Evolutionary conservation across 192 early-diverging fungal genomes (phyloP), one percentile per base, ranked within the genome.

Genomic region (Funneliformis geosporum): DNA sequence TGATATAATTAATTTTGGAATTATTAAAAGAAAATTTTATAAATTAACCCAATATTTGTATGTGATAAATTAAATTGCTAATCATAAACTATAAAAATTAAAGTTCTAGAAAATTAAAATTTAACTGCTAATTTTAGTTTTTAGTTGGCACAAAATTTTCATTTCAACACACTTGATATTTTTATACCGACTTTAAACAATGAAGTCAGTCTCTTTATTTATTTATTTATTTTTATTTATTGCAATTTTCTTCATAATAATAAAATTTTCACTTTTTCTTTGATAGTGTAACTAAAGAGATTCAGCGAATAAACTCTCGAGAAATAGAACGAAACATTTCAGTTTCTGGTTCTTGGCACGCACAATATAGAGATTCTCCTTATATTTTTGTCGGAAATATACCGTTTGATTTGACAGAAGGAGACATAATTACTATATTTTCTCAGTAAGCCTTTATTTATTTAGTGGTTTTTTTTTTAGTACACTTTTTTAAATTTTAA

Each of bases 401-500:
- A 0, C 87, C 90, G 0, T 96, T 84, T 81, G 90, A 97, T 27
- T 82, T 98, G 42, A 96, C 94, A 11, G 97, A 99, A 79, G 96
- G 96, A 65, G 97, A 99, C 82, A 79, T 97, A 64, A 93, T 99
- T 46, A 91, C 92, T 80, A 90, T 98, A 43, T 95, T 99, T 79
- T 97, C 97, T 38, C 97, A 99, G 89, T 95, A 87, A 80, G 82
- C 83, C 8, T n/a, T n/a, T n/a, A n/a, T n/a, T n/a, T n/a, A n/a
- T n/a, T n/a, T n/a, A n/a, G n/a, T n/a, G n/a, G n/a, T n/a, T 39
- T 5, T 38, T 40, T 28, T 27, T 65, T 33, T 80, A 1, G 40
- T 23, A 18, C 55, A 55, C 8, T 10, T 44, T 50, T 55, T 16
- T 73, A 33, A 73, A n/a, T n/a, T n/a, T n/a, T n/a, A n/a, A n/a